A percentile compares a stretch with the other conserved stretches of the same genome.
These are phyloP conservation scores for Aspergillus carbonarius DNA, from an alignment of 2,329 filamentous ascomycete species.

Conservation along the genomic window DNA sequence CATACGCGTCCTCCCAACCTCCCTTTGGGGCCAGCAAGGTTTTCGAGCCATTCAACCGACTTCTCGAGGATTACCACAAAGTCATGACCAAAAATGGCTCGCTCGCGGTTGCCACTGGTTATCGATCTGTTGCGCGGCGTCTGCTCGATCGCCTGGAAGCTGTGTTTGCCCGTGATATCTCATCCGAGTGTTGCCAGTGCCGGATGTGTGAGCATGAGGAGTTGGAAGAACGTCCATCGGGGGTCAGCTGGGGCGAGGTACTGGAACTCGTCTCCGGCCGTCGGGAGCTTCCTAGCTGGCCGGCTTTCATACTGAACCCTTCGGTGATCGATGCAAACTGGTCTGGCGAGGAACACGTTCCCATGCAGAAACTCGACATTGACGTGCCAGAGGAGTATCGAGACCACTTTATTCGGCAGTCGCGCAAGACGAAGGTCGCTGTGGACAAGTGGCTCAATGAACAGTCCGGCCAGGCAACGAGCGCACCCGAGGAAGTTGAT, in stretches of 20 bases:
- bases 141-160: slow-evolving; percentile 88
- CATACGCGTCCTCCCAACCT: slow-evolving; percentile 61
- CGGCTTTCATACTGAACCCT: slow-evolving; percentile 73
- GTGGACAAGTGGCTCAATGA: slow-evolving; percentile 87
- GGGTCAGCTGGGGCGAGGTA: slow-evolving; percentile 92
- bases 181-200: slow-evolving; percentile 79
- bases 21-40: slow-evolving; percentile 68
- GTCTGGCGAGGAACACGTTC: slow-evolving; percentile 52
- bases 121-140: slow-evolving; percentile 87
- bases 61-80: slow-evolving; percentile 81
- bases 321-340: slow-evolving; percentile 58
- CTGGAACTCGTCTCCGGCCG: slow-evolving; percentile 89
- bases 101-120: slow-evolving; percentile 90
- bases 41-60: slow-evolving; percentile 77
- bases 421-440: slow-evolving; percentile 85
- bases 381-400: slow-evolving; percentile 92
- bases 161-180: slow-evolving; percentile 90
- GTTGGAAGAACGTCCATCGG: slow-evolving; percentile 54
- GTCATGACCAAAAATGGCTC: slow-evolving; percentile 84
- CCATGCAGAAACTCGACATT: slow-evolving; percentile 80
- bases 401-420: slow-evolving; percentile 87
- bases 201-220: slow-evolving; percentile 75
- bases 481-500: slow-evolving; percentile 83
- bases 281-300: slow-evolving; percentile 82
- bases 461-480: slow-evolving; percentile 70